Percentiles rank a stretch among this genome's conserved stretches.
phyloP scores from a whole-genome alignment of 1,284 basidiomycete species.

The Phylloboletellus chloephorus region DNA sequence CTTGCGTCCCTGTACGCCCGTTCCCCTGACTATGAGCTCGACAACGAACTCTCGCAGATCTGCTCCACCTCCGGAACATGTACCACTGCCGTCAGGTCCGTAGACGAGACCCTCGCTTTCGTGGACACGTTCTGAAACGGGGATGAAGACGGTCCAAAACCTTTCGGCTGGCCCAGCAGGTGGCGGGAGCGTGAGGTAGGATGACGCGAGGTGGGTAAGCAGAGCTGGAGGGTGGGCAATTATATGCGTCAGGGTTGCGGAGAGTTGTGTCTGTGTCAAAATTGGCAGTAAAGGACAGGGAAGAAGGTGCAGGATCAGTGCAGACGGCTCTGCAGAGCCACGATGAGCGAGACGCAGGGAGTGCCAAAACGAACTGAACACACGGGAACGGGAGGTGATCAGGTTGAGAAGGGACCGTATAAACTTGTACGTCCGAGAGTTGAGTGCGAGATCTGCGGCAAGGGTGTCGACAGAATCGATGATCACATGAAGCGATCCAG shows the following conservation, averaged over 20 bases:
- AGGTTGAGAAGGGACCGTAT: slow-evolving; percentile 42
- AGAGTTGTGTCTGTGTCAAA: slow-evolving; percentile 59
- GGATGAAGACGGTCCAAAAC: slow-evolving; percentile 71
- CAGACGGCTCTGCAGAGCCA: slow-evolving; percentile 46
- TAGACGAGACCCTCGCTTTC: slow-evolving; percentile 61
- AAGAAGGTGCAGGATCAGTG: slow-evolving; percentile 61
- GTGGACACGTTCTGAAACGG: slow-evolving; percentile 53
- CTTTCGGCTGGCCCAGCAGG: slow-evolving; percentile 54
- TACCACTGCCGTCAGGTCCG: slow-evolving; percentile 49
- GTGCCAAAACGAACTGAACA: slow-evolving; percentile 19
- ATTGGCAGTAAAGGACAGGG: slow-evolving; percentile 49
- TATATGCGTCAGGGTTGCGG: slow-evolving; percentile 59
- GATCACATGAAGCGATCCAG: slow-evolving; percentile 48
- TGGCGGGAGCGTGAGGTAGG: slow-evolving; percentile 66
- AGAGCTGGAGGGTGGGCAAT: slow-evolving; percentile 63
- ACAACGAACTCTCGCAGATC: slow-evolving; percentile 46
- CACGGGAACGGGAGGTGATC: slow-evolving; percentile 45
- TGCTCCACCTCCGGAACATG: slow-evolving; percentile 30
- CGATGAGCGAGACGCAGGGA: slow-evolving; percentile 7
- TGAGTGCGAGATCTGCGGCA: slow-evolving; percentile 50
- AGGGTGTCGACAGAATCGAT: slow-evolving; percentile 68
- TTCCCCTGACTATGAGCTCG: slow-evolving; percentile 55
- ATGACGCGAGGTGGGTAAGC: slow-evolving; percentile 55
- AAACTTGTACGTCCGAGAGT: slow-evolving; percentile 47
- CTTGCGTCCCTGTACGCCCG: slow-evolving; percentile 36